Evolutionary conservation across 2,329 filamentous ascomycete species (phyloP).

Genomic region (Gaeumannomyces sp.): DNA sequence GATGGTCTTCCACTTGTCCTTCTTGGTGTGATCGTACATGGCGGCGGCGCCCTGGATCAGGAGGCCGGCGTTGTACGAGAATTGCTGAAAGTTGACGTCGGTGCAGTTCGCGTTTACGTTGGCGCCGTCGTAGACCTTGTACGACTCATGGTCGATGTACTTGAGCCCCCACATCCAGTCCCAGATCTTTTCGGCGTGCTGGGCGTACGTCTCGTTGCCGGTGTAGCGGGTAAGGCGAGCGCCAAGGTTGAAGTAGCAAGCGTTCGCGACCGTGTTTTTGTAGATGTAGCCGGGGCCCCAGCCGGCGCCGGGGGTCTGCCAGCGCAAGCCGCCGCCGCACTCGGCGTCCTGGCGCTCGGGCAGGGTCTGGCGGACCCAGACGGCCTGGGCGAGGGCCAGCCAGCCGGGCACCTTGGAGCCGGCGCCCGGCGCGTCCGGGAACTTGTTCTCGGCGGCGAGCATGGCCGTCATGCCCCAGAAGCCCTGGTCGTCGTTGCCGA

Average conservation of each 20-base stretch:
- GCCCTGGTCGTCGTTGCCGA: slow-evolving; percentile 56
- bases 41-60: slow-evolving; percentile 58
- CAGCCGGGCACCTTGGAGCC: slow-evolving; percentile 47
- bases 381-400: slow-evolving; percentile 61
- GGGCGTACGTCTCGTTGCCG: slow-evolving; percentile 55
- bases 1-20: slow-evolving; percentile 42
- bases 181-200: slow-evolving; percentile 56
- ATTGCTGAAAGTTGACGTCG: slow-evolving; percentile 54
- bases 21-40: slow-evolving; percentile 57
- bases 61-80: slow-evolving; percentile 60
- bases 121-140: slow-evolving; percentile 58
- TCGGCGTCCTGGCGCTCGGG: slow-evolving; percentile 54
- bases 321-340: slow-evolving; percentile 66
- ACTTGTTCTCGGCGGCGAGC: slow-evolving; percentile 55
- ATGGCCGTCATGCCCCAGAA: slow-evolving; percentile 59
- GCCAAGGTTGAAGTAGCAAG: slow-evolving; percentile 57
- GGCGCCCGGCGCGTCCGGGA: slow-evolving; percentile 45
- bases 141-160: slow-evolving; percentile 51
- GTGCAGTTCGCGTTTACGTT: slow-evolving; percentile 53
- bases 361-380: slow-evolving; percentile 56
- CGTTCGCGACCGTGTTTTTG: slow-evolving; percentile 59
- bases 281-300: slow-evolving; percentile 61
- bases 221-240: slow-evolving; percentile 69
- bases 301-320: slow-evolving; percentile 72
- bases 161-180: slow-evolving; percentile 51